These are phyloP conservation scores for Trichoderma orchidacearum DNA, from an alignment of 495 filamentous ascomycete genomes.

Conservation along the genomic window DNA sequence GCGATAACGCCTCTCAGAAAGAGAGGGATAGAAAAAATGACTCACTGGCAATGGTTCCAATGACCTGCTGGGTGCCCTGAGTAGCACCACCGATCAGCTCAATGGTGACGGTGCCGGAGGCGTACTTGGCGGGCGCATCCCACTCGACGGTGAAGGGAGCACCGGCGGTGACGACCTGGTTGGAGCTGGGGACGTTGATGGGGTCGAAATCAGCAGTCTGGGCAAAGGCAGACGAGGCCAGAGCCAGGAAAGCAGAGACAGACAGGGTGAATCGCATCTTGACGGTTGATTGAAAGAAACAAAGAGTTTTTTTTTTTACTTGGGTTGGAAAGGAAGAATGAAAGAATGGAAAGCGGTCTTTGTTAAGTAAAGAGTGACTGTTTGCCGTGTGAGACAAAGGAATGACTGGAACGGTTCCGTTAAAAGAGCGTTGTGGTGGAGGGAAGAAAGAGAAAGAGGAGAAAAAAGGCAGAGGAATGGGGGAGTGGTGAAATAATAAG, in stretches of 20 bases:
- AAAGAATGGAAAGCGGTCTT: background rate
- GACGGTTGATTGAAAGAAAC: constrained; percentile 1
- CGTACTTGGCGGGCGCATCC: constrained; percentile 12
- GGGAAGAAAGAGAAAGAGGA: background rate
- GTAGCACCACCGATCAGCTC: constrained; percentile 21
- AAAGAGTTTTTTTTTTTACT: background rate
- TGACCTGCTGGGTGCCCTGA: constrained; percentile 11
- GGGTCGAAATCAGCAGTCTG: constrained; percentile 27
- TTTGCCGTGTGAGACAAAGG: background rate
- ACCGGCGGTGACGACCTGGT: constrained; percentile 24
- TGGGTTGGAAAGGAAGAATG: background rate
- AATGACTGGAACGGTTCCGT: background rate
- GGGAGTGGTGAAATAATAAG: background rate
- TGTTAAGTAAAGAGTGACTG: background rate
- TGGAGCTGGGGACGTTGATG: constrained; percentile 18
- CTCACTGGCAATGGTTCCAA: constrained; percentile 26
- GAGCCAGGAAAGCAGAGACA: constrained; percentile 26
- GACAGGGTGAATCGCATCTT: constrained; percentile 29
- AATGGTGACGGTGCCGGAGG: constrained; percentile 20
- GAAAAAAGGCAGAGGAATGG: background rate
- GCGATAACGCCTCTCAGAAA: too few relatives aligned
- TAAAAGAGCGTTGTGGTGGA: background rate
- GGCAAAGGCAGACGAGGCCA: constrained; percentile 25
- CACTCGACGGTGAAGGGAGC: constrained; percentile 20
- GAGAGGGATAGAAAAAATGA: too few relatives aligned